These are phyloP conservation scores for Dispira parvispora DNA, from an alignment of 192 early-diverging fungal genomes.

Conservation along the genomic window DNA sequence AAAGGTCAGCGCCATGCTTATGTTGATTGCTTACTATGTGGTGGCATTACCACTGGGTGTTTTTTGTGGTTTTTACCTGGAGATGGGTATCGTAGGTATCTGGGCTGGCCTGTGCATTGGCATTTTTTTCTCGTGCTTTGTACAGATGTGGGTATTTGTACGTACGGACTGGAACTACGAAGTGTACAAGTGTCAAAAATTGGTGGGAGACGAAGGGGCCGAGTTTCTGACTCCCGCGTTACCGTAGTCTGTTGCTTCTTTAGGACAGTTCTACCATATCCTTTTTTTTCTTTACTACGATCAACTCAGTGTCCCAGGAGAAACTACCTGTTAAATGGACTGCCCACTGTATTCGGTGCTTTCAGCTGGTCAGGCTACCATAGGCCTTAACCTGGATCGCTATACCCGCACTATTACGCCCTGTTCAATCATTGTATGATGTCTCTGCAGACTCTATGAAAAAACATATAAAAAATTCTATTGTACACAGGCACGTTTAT, in stretches of 20 bases:
- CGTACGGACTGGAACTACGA: conserved; percentile 24
- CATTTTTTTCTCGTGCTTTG: conserved; percentile 14
- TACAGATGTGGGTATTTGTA: conserved; percentile 17
- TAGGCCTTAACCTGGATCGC: no score
- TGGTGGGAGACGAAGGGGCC: conserved; percentile 10
- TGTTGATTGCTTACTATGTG: conserved; percentile 27
- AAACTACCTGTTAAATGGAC: no score
- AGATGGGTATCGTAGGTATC: conserved; percentile 39
- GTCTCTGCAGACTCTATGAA: no score
- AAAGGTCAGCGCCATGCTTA: conserved; percentile 28
- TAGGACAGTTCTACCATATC: no score
- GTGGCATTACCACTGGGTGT: conserved; percentile 29
- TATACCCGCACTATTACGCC: no score
- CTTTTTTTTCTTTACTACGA: no score
- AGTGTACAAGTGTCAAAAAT: conserved; percentile 19
- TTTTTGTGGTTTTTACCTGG: conserved; percentile 30
- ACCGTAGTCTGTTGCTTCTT: neutral
- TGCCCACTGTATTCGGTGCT: no score
- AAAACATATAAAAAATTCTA: no score
- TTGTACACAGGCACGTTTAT: no score
- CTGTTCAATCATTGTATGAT: no score
- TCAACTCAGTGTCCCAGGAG: no score
- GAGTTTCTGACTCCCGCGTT: neutral
- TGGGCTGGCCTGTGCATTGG: conserved; percentile 41
- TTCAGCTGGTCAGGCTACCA: no score